Evolutionary conservation across 306 rosid species (phyloP), one percentile per base, ranked within the genome.

Genomic region (Trifolium subterraneum): DNA sequence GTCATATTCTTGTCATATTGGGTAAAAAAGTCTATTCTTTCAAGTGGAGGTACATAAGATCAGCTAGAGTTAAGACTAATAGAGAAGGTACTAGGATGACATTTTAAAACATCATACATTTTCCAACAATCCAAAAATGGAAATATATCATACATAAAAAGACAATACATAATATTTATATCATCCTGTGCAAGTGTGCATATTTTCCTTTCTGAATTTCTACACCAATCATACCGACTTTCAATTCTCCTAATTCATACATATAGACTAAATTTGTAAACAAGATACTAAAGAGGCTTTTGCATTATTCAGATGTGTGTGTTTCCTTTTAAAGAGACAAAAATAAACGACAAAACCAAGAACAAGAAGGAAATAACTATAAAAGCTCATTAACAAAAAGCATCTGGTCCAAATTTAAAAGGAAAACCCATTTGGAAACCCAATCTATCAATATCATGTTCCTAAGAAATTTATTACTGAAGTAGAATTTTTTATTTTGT

Each of bases 1-100:
- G 60, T 41, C 41, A 23, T 66, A 60, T 60, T 59, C 62, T 80
- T 23, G 42, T 44, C 48, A 48, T 48, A 73, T 47, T n/a, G 72
- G 71, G 19, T 19, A 64, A 51, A 73, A 59, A 67, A n/a, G 38
- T 33, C 70, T 41, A 10, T 67, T 59, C 36, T 70, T 36, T 64
- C 74, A 36, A 71, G n/a, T 33, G 51, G 60, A 38, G 1, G 44
- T 50, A 63, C 42, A 18, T 51, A 14, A 36, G 19, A 64, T 39
- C 64, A 59, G 41, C 68, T 61, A 27, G 8, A 29, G 8, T 7
- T 59, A 45, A 55, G 55, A 55, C n/a, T 10, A 33, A 58, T 58
- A 29, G 41, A 15, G 68, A 16, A 10, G 27, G 23, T 19, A 54
- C 33, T 50, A 42, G 35, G 18, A 54, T 38, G 42, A 2, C 19